phyloP scores from a whole-genome alignment of 345 rosid species.

The Cardamine occulta region DNA sequence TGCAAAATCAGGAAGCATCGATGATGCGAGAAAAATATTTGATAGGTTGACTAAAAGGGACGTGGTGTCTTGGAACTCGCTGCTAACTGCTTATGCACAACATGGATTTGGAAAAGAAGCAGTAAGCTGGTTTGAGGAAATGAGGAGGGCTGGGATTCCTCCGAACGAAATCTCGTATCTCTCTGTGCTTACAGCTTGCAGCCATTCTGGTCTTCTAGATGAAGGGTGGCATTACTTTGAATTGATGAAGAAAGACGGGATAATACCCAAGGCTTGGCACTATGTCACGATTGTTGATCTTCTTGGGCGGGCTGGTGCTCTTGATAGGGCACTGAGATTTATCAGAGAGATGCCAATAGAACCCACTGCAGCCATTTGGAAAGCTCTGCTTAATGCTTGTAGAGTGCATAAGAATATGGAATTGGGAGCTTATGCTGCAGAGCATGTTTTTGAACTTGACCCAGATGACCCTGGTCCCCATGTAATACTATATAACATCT shows the following conservation, averaged over 20 bases:
- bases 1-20: slow-evolving; percentile 65
- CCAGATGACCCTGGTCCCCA: slow-evolving; percentile 61
- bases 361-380: slow-evolving; percentile 65
- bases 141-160: slow-evolving; percentile 49
- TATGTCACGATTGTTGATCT: slow-evolving; percentile 67
- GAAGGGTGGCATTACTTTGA: slow-evolving; percentile 59
- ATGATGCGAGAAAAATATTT: slow-evolving; percentile 59
- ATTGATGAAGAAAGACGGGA: slow-evolving; percentile 53
- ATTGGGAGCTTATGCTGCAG: slow-evolving; percentile 63
- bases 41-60: slow-evolving; percentile 53
- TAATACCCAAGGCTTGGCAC: slow-evolving; percentile 53
- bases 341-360: slow-evolving; percentile 60
- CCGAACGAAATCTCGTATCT: slow-evolving; percentile 67
- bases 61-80: slow-evolving; percentile 67
- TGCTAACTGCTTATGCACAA: slow-evolving; percentile 61
- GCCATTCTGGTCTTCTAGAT: slow-evolving; percentile 62
- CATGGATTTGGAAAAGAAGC: slow-evolving; percentile 58
- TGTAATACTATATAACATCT: slow-evolving; percentile 62
- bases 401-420: slow-evolving; percentile 69
- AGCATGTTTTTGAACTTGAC: slow-evolving; percentile 58
- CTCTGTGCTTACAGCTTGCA: slow-evolving; percentile 66
- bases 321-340: slow-evolving; percentile 54
- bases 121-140: slow-evolving; percentile 49
- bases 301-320: slow-evolving; percentile 65
- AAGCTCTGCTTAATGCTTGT: slow-evolving; percentile 67